Evolutionary conservation across 768 basidiomycete genomes (phyloP).

Genomic region (Pleurotus pulmonarius): DNA sequence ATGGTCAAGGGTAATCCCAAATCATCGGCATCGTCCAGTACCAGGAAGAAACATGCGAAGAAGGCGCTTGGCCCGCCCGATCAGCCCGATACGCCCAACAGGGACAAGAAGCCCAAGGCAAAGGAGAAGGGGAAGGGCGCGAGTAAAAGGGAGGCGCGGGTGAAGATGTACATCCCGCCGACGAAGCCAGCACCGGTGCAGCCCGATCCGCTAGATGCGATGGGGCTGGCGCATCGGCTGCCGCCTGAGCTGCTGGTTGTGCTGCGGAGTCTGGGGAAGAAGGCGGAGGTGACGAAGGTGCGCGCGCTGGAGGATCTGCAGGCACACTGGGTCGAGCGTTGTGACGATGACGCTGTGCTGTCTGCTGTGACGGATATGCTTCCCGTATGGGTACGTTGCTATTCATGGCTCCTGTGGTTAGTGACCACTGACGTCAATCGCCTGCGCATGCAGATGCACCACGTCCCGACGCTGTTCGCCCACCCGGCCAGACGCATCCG

Average conservation of each 20-base stretch:
- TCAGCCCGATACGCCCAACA: constrained; percentile 27
- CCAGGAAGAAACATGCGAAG: constrained; percentile 90
- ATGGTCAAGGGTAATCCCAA: constrained; percentile 50
- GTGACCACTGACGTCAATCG: background rate
- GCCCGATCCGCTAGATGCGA: constrained; percentile 84
- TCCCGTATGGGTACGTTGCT: constrained; percentile 83
- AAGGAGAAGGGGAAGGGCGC: constrained; percentile 51
- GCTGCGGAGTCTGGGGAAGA: constrained; percentile 80
- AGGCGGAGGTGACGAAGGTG: constrained; percentile 80
- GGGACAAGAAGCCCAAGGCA: constrained; percentile 41
- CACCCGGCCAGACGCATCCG: constrained; percentile 80
- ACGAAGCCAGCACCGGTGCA: constrained; percentile 69
- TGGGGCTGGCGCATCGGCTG: constrained; percentile 68
- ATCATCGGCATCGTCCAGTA: constrained; percentile 80
- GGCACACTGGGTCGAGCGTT: constrained; percentile 57
- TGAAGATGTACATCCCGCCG: constrained; percentile 87
- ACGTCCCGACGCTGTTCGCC: constrained; percentile 73
- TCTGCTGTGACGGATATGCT: constrained; percentile 54
- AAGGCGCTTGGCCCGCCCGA: constrained; percentile 46
- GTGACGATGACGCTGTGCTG: constrained; percentile 36
- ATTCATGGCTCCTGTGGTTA: too few species aligned
- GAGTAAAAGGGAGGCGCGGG: constrained; percentile 65
- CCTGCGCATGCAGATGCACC: constrained; percentile 59
- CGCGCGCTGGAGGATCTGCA: constrained; percentile 85
- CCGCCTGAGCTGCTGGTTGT: constrained; percentile 83